Evolutionary conservation across 768 basidiomycete species (phyloP).

Genomic region (Suillus decipiens): DNA sequence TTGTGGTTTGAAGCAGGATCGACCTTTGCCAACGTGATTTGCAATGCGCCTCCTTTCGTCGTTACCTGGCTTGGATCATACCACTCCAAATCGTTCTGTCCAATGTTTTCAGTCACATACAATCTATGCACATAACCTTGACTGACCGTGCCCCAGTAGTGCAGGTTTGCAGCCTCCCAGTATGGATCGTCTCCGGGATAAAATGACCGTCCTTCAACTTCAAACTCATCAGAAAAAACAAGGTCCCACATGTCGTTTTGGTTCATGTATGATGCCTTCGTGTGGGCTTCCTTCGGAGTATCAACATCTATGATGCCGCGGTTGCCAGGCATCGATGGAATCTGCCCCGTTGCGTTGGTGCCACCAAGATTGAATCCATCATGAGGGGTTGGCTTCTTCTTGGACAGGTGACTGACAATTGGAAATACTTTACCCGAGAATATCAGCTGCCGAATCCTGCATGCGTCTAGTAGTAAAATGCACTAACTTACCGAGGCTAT

Average conservation of each 20-base stretch:
- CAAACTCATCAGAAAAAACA: conserved; percentile 85
- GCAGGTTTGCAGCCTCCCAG: conserved; percentile 54
- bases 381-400: conserved; percentile 39
- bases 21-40: conserved; percentile 49
- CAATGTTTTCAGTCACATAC: not conserved
- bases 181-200: conserved; percentile 71
- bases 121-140: conserved; percentile 2
- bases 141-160: conserved; percentile 67
- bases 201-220: conserved; percentile 68
- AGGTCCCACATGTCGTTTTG: conserved; percentile 42
- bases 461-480: not conserved
- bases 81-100: conserved; percentile 51
- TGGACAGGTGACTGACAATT: conserved; percentile 46
- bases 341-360: conserved; percentile 72
- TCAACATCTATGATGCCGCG: conserved; percentile 55
- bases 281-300: conserved; percentile 50
- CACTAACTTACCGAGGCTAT: conserved; percentile 16
- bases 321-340: conserved; percentile 42
- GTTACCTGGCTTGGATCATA: conserved; percentile 56
- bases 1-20: conserved; percentile 45
- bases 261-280: conserved; percentile 39
- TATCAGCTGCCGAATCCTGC: not conserved
- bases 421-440: conserved; percentile 42
- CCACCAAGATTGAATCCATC: conserved; percentile 77
- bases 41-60: conserved; percentile 51